Conservation (phyloP, 2,329 filamentous ascomycete genomes). For the Metarhizium sp. region DNA sequence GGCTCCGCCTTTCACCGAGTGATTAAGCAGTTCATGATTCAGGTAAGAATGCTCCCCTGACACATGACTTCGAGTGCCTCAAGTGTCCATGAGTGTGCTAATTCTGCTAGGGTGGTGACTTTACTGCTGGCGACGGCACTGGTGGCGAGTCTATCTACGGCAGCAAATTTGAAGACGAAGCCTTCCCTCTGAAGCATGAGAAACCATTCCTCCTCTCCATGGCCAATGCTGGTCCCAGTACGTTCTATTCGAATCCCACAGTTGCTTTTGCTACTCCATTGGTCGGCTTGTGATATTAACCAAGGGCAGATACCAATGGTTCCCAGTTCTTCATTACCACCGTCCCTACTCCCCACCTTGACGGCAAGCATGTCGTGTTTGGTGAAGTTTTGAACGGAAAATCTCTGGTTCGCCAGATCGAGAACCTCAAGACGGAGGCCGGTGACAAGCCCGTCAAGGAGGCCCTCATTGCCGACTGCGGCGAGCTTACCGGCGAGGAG, state of each 20-base stretch:
- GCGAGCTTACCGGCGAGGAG: slow-evolving; percentile 67
- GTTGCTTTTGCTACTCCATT: not conserved
- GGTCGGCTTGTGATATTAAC: not conserved
- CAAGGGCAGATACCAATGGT: slow-evolving; percentile 68
- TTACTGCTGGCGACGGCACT: slow-evolving; percentile 88
- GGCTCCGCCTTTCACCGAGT: slow-evolving; percentile 89
- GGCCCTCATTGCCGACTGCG: slow-evolving; percentile 71
- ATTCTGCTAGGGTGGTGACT: slow-evolving; percentile 71
- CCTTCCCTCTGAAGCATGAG: slow-evolving; percentile 86
- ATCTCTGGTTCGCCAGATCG: slow-evolving; percentile 79
- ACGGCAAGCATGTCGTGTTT: slow-evolving; percentile 96
- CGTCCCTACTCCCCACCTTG: slow-evolving; percentile 85
- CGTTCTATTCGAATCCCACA: slow-evolving; percentile 18
- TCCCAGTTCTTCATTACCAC: slow-evolving; percentile 98
- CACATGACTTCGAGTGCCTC: not conserved
- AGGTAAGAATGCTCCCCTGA: slow-evolving; percentile 14
- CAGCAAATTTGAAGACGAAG: slow-evolving; percentile 95
- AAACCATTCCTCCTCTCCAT: slow-evolving; percentile 91
- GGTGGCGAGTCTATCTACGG: slow-evolving; percentile 97
- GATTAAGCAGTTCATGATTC: slow-evolving; percentile 97
- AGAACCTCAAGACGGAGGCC: slow-evolving; percentile 66
- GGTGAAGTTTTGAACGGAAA: slow-evolving; percentile 91
- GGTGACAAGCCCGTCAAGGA: slow-evolving; percentile 72
- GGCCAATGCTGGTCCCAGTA: slow-evolving; percentile 92
- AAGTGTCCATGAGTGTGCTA: slow-evolving; percentile 18